Evolutionary conservation across 2,329 filamentous ascomycete species (phyloP), one percentile per base, ranked within the genome.

Genomic region (Scytalidium sp.): DNA sequence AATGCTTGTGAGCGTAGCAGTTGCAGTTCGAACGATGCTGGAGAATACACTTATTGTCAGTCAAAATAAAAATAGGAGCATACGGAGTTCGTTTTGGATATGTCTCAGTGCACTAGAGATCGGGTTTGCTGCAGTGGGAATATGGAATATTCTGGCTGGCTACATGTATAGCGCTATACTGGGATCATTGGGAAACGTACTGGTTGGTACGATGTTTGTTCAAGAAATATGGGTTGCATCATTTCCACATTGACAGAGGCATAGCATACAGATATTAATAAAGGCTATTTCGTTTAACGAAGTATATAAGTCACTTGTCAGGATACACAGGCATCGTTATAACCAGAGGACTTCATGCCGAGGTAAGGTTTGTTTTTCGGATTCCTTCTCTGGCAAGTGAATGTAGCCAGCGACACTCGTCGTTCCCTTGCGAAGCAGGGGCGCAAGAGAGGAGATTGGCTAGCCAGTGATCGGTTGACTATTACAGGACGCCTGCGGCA

Each of bases 201-300:
- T 56, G 5, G 41, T 52, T 23, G 50, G 47, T 17, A 48, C 21
- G 3, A 54, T 55, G 50, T 19, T 53, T 17, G 41, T 53, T 3
- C 50, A 56, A 45, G 49, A 56, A 36, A 27, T 57, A 3, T 51
- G 45, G 52, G 41, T 50, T 44, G 45, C 46, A 25, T 52, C 25
- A 32, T 54, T 54, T 44, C 13, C 32, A 15, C 32, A 36, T n/a
- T 7, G 15, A 36, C 17, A n/a, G 32, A 15, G 17, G 15, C 4
- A 36, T 36, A 15, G 25, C 15, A 15, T 36, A 36, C 32, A 27
- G 7, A 27, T 7, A 27, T 7, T 27, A 13, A n/a, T n/a, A n/a
- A n/a, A n/a, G n/a, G n/a, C n/a, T n/a, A n/a, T n/a, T 7, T 27
- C 13, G 25, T 27, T 27, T 27, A 27, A n/a, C n/a, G n/a, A n/a